Base-by-base conservation (phyloP, 2,329 filamentous ascomycete genomes). In the Ophiocordyceps camponoti-floridani region DNA sequence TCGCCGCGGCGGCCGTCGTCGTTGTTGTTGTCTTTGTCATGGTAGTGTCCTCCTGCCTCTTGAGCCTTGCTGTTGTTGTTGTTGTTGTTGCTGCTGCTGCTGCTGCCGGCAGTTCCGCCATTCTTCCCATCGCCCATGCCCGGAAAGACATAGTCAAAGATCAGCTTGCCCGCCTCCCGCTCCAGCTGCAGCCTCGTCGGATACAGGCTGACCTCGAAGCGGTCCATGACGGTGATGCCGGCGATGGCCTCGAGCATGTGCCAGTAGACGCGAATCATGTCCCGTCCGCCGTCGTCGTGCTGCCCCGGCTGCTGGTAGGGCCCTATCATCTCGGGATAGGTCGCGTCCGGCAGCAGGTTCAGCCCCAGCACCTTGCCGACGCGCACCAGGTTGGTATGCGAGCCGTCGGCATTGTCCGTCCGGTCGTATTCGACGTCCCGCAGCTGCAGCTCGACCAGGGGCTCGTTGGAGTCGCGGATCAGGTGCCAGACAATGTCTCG, bases 101-200 rank as follows among this genome's bases (percentile, higher is more conserved):
- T 6, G 78, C 79, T 45, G 77, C 75, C 33, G 70, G 71, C 47
- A 73, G 74, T 30, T 63, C 62, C 42, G 66, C 14, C n/a, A 11
- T 27, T 27, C 45, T 63, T 66, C 62, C 59, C 79, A n/a, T 60
- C 66, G 18, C 81, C 79, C 52, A 84, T 76, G 11, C 83, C 85
- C 0, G 91, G 93, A 67, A 98, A 98, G 53, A 98, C 86, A 62
- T 98, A 98, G 63, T 95, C 88, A 52, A 98, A 94, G 2, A 98
- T 69, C 52, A 82, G 86, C 64, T 93, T 89, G 41, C 88, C 89
- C 43, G 94, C 80, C 53, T 96, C 88, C 33, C 80, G 82, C 62
- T 98, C 91, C 33, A 98, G 70, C 58, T 98, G 91, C 19, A 98
- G 79, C 61, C 87, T 93, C 58, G 98, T 75, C 0, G 91, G 93